phyloP scores from a whole-genome alignment of 768 basidiomycete species.

The Xerocomellus intermedius region DNA sequence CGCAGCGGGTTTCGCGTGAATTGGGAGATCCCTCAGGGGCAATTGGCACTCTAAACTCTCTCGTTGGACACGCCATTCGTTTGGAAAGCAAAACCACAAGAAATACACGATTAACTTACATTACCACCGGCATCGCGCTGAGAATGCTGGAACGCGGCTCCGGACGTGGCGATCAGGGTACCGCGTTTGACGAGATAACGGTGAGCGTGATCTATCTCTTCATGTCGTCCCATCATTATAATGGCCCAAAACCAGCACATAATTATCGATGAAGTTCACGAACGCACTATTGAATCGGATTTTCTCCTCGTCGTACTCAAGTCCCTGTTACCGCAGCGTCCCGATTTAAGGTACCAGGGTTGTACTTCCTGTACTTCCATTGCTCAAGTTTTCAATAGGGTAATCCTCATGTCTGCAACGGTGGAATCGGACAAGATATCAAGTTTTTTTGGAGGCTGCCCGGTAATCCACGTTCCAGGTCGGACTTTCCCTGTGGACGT shows the following conservation, averaged over 20 bases:
- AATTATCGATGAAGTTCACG: constrained; percentile 97
- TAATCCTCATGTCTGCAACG: constrained; percentile 97
- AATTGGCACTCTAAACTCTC: constrained; percentile 72
- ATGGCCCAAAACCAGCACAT: constrained; percentile 60
- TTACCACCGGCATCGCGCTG: constrained; percentile 93
- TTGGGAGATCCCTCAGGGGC: constrained; percentile 80
- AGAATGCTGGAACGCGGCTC: constrained; percentile 93
- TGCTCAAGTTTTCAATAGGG: constrained; percentile 42
- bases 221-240: neutral
- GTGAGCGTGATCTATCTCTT: constrained; percentile 42
- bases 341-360: constrained; percentile 73
- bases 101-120: constrained; percentile 77
- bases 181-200: constrained; percentile 93
- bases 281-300: constrained; percentile 95
- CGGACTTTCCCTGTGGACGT: constrained; percentile 92
- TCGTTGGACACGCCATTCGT: constrained; percentile 94
- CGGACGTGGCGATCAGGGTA: constrained; percentile 65
- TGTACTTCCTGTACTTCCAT: neutral
- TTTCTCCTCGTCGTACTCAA: constrained; percentile 94
- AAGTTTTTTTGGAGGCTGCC: constrained; percentile 81
- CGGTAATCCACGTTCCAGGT: constrained; percentile 85
- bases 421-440: constrained; percentile 91
- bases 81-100: constrained; percentile 83
- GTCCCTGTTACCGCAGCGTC: constrained; percentile 69
- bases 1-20: constrained; percentile 89